Evolutionary conservation across 257 asterid species (phyloP).

Genomic region (Plantago major): DNA sequence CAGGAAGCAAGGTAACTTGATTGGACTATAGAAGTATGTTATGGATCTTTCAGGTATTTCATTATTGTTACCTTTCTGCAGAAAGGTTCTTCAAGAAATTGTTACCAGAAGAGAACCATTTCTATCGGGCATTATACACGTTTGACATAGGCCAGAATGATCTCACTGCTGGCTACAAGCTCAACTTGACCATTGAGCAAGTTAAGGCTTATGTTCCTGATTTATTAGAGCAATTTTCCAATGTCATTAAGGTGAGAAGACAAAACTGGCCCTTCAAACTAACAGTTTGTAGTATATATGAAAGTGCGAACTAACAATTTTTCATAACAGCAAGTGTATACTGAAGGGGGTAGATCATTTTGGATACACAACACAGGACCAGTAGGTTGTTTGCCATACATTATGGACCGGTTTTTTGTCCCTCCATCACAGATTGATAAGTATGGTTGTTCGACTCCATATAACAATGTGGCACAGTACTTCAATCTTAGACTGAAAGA

Average conservation of each 20-base stretch:
- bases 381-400: constrained; percentile 64
- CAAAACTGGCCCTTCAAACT: neutral
- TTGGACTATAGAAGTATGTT: neutral
- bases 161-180: constrained; percentile 69
- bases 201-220: constrained; percentile 73
- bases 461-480: constrained; percentile 59
- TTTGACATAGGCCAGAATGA: constrained; percentile 88
- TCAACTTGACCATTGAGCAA: constrained; percentile 55
- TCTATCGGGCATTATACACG: constrained; percentile 54
- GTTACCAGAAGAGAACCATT: constrained; percentile 42
- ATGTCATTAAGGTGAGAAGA: constrained; percentile 44
- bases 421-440: constrained; percentile 57
- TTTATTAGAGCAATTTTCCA: constrained; percentile 45
- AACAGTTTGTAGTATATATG: no score
- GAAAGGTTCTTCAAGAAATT: constrained; percentile 34
- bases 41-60: neutral
- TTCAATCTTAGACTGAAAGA: constrained; percentile 54
- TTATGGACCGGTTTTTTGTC: constrained; percentile 54
- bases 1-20: constrained; percentile 36
- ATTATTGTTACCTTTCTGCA: neutral
- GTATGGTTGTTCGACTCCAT: constrained; percentile 59
- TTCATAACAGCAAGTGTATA: constrained; percentile 35
- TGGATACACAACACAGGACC: constrained; percentile 88
- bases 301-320: neutral
- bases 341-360: constrained; percentile 58